Evolutionary conservation across 331 rosid genomes (phyloP), one percentile per base, ranked within the genome.

Genomic region (Rhamnella rubrinervis): DNA sequence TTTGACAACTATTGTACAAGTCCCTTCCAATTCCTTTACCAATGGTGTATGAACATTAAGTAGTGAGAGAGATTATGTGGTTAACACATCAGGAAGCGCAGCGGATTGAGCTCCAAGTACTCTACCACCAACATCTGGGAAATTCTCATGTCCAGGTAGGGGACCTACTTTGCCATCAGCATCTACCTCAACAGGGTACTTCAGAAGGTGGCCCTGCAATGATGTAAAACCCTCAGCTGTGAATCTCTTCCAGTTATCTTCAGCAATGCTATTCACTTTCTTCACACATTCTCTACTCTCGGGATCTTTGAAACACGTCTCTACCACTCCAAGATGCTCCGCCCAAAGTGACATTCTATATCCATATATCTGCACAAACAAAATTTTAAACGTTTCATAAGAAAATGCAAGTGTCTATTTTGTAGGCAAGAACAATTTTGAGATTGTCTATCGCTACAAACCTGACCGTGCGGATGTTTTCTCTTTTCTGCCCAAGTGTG

Each of bases 301-400:
- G 6, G 98, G 88, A 60, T 91, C 92, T 61, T 79, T 51, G 49
- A 85, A 91, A 70, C 78, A 68, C 20, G 74, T 26, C 31, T 83
- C 88, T 31, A 78, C 20, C 80, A 8, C 37, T 46, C 75, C 99
- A 39, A 95, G 90, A 83, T 95, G 99, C 76, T 95, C 97, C 2
- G 80, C 74, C 99, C 97, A 91, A 39, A 95, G 84, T 15, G 99
- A 95, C 93, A 73, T 88, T 84, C 99, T 81, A 76, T 91, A 89
- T 53, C 99, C 99, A 73, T 86, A 95, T 49, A 95, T 77, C 99
- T 95, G 86, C 78, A 75, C 55, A 63, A 68, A 68, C 25, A 56
- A 26, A 74, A 12, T 13, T 44, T 41, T 21, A 25, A 11, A 18
- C 21, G 31, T 61, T n/a, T 4, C 14, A 44, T 44, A 1, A 14